Conservation (phyloP, 108 stramenopile genomes). For the Poteriospumella lacustris region DNA sequence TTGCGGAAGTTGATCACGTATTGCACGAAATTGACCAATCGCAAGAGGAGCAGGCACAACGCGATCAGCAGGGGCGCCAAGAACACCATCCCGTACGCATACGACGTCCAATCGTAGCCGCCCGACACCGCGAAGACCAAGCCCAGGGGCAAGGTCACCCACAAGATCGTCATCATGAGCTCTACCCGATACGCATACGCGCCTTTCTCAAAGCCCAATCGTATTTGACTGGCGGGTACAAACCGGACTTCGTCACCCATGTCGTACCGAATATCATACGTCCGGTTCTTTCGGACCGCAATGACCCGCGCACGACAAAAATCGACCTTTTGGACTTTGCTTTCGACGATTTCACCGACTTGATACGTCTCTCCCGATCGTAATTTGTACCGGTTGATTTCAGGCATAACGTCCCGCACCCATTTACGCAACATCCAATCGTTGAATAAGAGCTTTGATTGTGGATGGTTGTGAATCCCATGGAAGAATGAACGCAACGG, state of each 20-base stretch:
- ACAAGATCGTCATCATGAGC: background rate
- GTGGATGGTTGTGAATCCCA: background rate
- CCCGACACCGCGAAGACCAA: background rate
- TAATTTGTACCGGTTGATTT: background rate
- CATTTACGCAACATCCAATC: slow-evolving; percentile 20
- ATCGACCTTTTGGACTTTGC: background rate
- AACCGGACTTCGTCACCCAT: slow-evolving; percentile 24
- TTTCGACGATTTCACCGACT: slow-evolving; percentile 25
- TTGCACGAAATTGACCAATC: slow-evolving; percentile 1
- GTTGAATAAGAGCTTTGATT: background rate
- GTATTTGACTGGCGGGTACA: background rate
- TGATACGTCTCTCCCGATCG: background rate
- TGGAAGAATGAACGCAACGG: background rate
- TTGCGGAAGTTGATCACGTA: background rate
- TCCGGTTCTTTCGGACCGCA: background rate
- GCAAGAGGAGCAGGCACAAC: background rate
- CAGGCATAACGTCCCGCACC: background rate
- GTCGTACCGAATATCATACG: slow-evolving; percentile 26
- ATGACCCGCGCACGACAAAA: slow-evolving; percentile 11
- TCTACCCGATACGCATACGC: slow-evolving; percentile 25
- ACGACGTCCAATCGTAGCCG: too few relatives aligned
- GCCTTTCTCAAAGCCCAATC: slow-evolving; percentile 8
- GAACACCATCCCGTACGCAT: background rate
- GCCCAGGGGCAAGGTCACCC: background rate
- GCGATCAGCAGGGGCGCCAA: background rate